Evolutionary conservation across 371 early-diverging fungal genomes (phyloP).

Genomic region (Chytridium lagenaria): DNA sequence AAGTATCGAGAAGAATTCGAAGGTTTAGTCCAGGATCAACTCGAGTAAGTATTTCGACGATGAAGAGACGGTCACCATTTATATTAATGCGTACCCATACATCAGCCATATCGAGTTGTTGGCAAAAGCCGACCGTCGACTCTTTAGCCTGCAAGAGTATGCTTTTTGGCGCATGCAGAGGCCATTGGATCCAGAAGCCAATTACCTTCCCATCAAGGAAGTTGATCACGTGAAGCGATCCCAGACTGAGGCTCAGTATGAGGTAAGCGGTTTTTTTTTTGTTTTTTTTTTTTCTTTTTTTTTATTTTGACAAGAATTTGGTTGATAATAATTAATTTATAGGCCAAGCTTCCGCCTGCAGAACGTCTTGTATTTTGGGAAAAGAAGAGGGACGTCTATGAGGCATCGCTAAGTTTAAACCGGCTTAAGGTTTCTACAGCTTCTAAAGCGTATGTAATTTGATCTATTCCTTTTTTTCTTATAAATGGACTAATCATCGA

Average conservation of each 20-base stretch:
- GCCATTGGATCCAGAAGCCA: constrained; percentile 30
- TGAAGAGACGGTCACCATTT: background rate
- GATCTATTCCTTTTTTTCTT: background rate
- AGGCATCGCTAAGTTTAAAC: constrained; percentile 31
- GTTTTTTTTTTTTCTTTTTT: no score
- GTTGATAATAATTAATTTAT: constrained; percentile 20
- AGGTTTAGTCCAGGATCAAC: constrained; percentile 27
- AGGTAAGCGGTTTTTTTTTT: constrained; percentile 21
- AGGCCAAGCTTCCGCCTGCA: constrained; percentile 23
- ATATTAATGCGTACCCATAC: background rate
- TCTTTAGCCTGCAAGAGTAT: constrained; percentile 43
- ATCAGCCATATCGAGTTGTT: constrained; percentile 21
- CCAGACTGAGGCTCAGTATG: background rate
- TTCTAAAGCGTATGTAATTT: constrained; percentile 24
- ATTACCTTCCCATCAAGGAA: background rate
- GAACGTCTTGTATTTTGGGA: constrained; percentile 34
- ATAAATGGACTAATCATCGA: background rate
- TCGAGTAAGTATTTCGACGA: constrained; percentile 28
- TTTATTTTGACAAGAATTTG: no score
- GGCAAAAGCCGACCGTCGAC: constrained; percentile 37
- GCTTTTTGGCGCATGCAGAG: constrained; percentile 46
- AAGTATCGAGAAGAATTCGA: constrained; percentile 39
- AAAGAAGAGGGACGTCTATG: constrained; percentile 36
- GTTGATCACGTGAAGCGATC: background rate
- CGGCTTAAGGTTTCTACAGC: constrained; percentile 39